Percentiles rank a stretch among this genome's conserved stretches.
Evolutionary conservation across 1,284 basidiomycete genomes (phyloP).

Genomic region (Austroboletus novae-zelandiae): DNA sequence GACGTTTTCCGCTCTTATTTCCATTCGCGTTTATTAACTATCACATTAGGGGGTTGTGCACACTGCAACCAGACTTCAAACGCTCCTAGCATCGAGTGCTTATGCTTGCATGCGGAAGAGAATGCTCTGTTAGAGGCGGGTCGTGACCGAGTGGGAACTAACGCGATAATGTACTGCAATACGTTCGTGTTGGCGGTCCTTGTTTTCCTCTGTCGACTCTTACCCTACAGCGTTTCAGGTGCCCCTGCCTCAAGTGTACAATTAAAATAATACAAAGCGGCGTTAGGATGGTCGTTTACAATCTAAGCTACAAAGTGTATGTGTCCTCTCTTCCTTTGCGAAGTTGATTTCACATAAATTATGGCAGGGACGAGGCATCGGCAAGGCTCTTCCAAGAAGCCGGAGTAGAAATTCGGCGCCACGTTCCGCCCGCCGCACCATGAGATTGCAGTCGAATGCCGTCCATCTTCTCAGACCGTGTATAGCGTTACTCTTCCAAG

Average conservation of each 20-base stretch:
- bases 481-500: constrained; percentile 27
- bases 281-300: constrained; percentile 92
- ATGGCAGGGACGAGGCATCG: constrained; percentile 72
- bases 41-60: constrained; percentile 62
- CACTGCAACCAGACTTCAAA: constrained; percentile 62
- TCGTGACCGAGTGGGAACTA: constrained; percentile 76
- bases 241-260: constrained; percentile 93
- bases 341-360: background rate
- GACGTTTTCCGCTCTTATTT: background rate
- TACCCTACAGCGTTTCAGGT: constrained; percentile 49
- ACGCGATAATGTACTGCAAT: constrained; percentile 90
- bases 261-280: constrained; percentile 98
- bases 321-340: constrained; percentile 21
- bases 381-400: constrained; percentile 76
- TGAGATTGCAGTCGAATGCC: constrained; percentile 9
- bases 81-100: constrained; percentile 64
- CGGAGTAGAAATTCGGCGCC: constrained; percentile 73
- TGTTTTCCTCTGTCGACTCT: constrained; percentile 1
- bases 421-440: constrained; percentile 38
- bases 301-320: constrained; percentile 93
- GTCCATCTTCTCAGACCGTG: background rate
- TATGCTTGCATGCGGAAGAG: constrained; percentile 98
- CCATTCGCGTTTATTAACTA: constrained; percentile 1
- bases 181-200: constrained; percentile 48
- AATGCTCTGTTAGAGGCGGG: constrained; percentile 96